phyloP scores from a whole-genome alignment of 352 stramenopile species.

The Pythium vanterpoolii region DNA sequence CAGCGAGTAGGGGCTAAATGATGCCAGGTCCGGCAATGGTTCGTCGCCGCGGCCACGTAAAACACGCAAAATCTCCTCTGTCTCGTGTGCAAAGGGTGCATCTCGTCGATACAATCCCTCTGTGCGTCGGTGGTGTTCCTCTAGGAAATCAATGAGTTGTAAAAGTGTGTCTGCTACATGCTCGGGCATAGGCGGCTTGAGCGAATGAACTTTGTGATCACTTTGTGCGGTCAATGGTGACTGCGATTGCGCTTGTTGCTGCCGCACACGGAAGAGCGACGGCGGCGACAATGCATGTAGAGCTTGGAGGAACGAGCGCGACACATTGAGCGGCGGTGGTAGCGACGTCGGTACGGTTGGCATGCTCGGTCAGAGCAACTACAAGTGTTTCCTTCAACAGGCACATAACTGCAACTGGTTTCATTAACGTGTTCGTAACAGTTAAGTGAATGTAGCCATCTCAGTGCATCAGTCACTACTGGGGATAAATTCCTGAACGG shows the following conservation, averaged over 20 bases:
- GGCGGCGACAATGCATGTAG: conserved; percentile 19
- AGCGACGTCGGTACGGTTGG: conserved; percentile 3
- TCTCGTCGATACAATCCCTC: conserved; percentile 49
- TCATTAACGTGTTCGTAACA: background rate
- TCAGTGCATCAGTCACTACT: too few relatives aligned
- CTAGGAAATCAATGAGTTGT: conserved; percentile 43
- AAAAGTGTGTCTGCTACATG: conserved; percentile 30
- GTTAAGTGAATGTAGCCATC: background rate
- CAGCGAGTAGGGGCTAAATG: conserved; percentile 45
- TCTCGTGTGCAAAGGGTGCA: conserved; percentile 24
- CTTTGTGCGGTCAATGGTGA: background rate
- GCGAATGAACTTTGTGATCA: background rate
- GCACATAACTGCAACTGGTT: background rate
- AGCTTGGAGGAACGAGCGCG: conserved; percentile 14
- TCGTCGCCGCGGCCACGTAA: background rate
- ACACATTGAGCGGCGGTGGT: conserved; percentile 4
- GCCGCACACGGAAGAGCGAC: conserved; percentile 3
- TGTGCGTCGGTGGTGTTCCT: conserved; percentile 39
- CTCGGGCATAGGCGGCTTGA: conserved; percentile 29
- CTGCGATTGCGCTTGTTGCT: background rate
- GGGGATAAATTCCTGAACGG: too few relatives aligned
- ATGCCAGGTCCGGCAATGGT: conserved; percentile 32
- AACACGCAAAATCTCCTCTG: conserved; percentile 24
- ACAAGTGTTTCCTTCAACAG: background rate
- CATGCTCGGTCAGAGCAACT: background rate